Evolutionary conservation across 352 stramenopile species (phyloP).

Genomic region (Globisporangium orthogonon): DNA sequence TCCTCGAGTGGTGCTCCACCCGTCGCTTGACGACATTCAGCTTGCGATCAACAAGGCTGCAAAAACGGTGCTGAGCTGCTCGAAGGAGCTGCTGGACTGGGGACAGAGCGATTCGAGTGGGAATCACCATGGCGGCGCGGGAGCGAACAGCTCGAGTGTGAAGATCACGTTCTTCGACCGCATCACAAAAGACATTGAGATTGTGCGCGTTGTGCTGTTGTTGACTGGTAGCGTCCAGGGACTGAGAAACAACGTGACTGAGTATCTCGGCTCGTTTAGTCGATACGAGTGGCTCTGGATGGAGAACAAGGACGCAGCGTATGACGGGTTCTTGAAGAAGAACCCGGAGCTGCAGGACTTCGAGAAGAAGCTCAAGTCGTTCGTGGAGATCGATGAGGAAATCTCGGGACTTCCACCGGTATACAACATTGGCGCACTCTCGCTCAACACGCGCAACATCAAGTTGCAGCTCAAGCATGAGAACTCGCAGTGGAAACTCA

Average conservation of each 20-base stretch:
- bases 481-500: conserved; percentile 95
- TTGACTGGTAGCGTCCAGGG: conserved; percentile 97
- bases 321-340: conserved; percentile 92
- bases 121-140: not conserved
- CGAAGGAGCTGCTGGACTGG: conserved; percentile 96
- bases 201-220: conserved; percentile 95
- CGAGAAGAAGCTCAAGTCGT: conserved; percentile 95
- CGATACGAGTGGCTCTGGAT: conserved; percentile 98
- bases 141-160: not conserved
- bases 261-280: conserved; percentile 95
- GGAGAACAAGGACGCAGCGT: conserved; percentile 94
- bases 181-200: conserved; percentile 99
- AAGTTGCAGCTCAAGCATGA: conserved; percentile 96
- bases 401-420: conserved; percentile 86
- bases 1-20: conserved; percentile 91
- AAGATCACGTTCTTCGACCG: conserved; percentile 95
- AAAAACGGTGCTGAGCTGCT: conserved; percentile 95
- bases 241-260: conserved; percentile 95
- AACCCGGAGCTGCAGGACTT: conserved; percentile 95
- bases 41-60: conserved; percentile 96
- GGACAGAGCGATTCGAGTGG: conserved; percentile 59
- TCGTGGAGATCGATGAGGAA: conserved; percentile 92
- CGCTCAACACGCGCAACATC: conserved; percentile 95
- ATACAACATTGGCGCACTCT: conserved; percentile 96
- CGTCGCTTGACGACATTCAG: conserved; percentile 97